Base-by-base conservation (phyloP, 768 basidiomycete genomes). In the Lactarius hatsudake region DNA sequence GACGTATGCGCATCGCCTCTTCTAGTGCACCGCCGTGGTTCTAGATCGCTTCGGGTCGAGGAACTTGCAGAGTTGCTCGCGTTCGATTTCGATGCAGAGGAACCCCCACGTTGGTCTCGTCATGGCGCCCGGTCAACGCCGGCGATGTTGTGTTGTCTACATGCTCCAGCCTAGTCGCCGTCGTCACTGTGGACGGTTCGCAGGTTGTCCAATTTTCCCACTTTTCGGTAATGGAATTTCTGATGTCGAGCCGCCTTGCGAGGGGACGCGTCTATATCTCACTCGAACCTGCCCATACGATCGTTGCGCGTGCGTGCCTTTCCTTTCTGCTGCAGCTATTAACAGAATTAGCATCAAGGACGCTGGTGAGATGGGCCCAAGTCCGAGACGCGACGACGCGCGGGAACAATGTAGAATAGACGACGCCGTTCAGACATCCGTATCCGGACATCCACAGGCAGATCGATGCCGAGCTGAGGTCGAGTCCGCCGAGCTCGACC, bases 401-500 rank as follows among this genome's bases (percentile, higher is more conserved):
- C 30, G 18, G 71, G 67, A 62, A 79, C 73, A 48, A 79, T 63
- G 1, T 74, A 74, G 56, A 76, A 42, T 82, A 81, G 54, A 80
- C 73, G 10, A 74, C 32, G 17, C 80, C 79, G 36, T 80, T 77
- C 42, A 74, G 51, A 20, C 78, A 45, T 2, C 81, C 83, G n/a
- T 78, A 73, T 2, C 73, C 10, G 0, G 78, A 78, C 30, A 83
- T 72, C 65, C 76, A 76, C 4, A 73, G 5, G 2, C 81, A 28
- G 26, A 28, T 28, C 26, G 26, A 28, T 12, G 78, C 77, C 1
- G 80, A 78, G 1, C 73, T 72, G 54, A 79, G 70, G 13, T 75
- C 74, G 10, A 81, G 76, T 3, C 81, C 81, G 5, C 82, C 82
- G 5, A 79, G 74, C 36, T 73, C 72, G 23, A 80, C 73, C 1